Evolutionary conservation across 2,329 filamentous ascomycete genomes (phyloP), one percentile per base, ranked within the genome.

Genomic region (Eutypella sp.): DNA sequence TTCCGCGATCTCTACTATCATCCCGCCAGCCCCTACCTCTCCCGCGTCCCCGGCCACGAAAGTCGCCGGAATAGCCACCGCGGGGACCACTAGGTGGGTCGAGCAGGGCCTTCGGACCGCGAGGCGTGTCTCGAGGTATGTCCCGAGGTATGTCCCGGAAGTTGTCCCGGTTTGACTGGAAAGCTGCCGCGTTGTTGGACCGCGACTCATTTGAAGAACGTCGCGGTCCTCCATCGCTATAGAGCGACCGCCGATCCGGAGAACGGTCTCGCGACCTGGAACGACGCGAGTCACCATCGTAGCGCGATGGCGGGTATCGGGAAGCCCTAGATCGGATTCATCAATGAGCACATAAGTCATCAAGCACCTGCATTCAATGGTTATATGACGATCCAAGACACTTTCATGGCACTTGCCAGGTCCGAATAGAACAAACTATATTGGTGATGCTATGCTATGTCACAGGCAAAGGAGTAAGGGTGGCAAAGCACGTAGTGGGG

Each of bases 61-160:
- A 84, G 43, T 89, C 86, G 20, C 80, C 75, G 3, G 71, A 70
- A 59, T 84, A 87, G 8, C 79, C 81, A 37, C 84, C 84, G 47
- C 87, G 78, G 13, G 82, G 84, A 24, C 82, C 82, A 52, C 76
- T 79, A n/a, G 81, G 78, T 24, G 79, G 69, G 49, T 92, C 87
- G 48, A 86, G 78, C 47, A 90, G 71, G 4, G 87, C 88, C 65
- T 91, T 89, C 10, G 90, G 89, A 0, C 87, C 90, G 46, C 89
- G 79, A 3, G 90, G 90, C 2, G 87, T 84, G 52, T 95, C 88
- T 53, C 85, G 77, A 11, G 76, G 63, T 62, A 76, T 39, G 20
- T 39, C 36, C 3, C 36, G 36, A 20, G 36, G 52, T 55, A 75
- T 61, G 56, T 82, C 78, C 45, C 75, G 73, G 51, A 82, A 82